Base-by-base conservation (phyloP, 306 rosid species). In the Morella rubra region DNA sequence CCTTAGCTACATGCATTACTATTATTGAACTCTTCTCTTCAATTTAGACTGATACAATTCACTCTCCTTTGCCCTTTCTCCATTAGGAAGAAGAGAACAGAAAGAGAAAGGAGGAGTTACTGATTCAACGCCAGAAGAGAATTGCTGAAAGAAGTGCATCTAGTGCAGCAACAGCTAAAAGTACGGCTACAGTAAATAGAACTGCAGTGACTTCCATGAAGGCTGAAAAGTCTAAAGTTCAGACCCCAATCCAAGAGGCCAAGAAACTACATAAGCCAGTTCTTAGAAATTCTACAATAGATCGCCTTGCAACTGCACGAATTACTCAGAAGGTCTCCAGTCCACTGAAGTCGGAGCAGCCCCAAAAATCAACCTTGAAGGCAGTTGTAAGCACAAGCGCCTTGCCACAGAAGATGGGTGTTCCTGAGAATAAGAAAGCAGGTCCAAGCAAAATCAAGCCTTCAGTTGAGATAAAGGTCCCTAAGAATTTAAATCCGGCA, bases 81-180 rank as follows among this genome's bases (percentile, higher is more conserved):
- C 37, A 5, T 72, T 45, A 96, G 99, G 99, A 96, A 76, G 98
- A 96, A 84, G 98, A 91, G 81, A 89, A 44, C 74, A 96, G 90
- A 84, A 91, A 79, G 86, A 91, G 82, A 84, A 73, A 54, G 86
- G 98, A 96, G 84, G 98, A 88, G 81, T 61, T 88, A 47, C 71
- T 46, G 71, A 76, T 79, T 75, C 84, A 89, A 76, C 90, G 99
- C 61, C 99, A 96, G 87, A 91, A 86, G 85, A 88, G 99, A 86
- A 96, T 96, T 80, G 92, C 97, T n/a, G 98, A 92, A 86, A 84
- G 97, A 87, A 88, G 96, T 78, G 62, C 89, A 49, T 55, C 87
- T 44, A 82, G 70, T 70, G 47, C 66, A 66, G 70, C 65, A 52
- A 64, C 77, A 71, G 47, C 89, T 41, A 90, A 81, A 85, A 86